Evolutionary conservation across 2,329 filamentous ascomycete species (phyloP).

Genomic region (Cryphonectria japonica): DNA sequence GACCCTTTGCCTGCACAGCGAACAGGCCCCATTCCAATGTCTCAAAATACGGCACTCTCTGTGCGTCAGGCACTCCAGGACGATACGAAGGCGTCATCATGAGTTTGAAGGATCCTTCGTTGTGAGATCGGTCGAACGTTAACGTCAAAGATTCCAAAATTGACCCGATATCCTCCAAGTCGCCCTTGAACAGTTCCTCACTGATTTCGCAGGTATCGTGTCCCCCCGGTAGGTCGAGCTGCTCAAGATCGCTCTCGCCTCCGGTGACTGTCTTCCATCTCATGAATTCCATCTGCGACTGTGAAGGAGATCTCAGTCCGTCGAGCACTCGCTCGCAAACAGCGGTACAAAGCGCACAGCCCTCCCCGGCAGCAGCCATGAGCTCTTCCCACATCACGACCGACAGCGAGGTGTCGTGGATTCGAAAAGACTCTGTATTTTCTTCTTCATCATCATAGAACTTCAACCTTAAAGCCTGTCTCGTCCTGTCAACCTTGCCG

Average conservation of each 20-base stretch:
- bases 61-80: not conserved
- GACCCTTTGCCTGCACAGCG: not conserved
- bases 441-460: not conserved
- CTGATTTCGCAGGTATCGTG: not conserved
- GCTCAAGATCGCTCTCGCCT: not conserved
- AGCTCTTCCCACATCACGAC: not conserved
- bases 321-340: not conserved
- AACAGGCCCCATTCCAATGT: constrained; percentile 1
- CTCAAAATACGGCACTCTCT: not conserved
- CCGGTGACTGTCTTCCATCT: not conserved
- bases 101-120: not conserved
- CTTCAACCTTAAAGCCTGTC: not conserved
- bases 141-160: not conserved
- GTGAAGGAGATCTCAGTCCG: not conserved
- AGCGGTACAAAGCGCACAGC: not conserved
- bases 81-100: not conserved
- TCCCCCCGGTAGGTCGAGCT: not conserved
- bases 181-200: not conserved
- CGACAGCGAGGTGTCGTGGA: not conserved
- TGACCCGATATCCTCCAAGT: not conserved
- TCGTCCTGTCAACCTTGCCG: not conserved
- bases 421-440: not conserved
- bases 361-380: not conserved
- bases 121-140: not conserved
- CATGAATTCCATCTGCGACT: not conserved